Evolutionary conservation across 176 grass and related monocot genomes (phyloP), one percentile per base, ranked within the genome.

Genomic region (Oryza meyeriana): DNA sequence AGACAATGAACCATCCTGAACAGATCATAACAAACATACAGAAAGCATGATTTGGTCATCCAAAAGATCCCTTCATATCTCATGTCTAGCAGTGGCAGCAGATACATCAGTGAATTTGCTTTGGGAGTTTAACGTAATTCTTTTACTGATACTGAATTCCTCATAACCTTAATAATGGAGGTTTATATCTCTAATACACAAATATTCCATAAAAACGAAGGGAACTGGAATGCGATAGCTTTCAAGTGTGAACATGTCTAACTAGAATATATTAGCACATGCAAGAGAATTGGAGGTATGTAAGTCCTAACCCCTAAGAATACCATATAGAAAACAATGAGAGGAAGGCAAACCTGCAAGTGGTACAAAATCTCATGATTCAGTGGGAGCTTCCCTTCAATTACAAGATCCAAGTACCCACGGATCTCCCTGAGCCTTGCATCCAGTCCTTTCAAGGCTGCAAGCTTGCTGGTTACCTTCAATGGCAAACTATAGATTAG

Each of bases 341-440:
- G 33, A 29, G 1, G 71, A 39, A 78, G 12, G 24, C 44, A 6
- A 86, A 95, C 95, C 95, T 98, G 95, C 86, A 95, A 89, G 45
- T 98, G 92, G 87, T 98, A 98, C 76, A 98, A 77, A 79, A 98
- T 95, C 63, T 98, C 92, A 63, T 98, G 95, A 86, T 98, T 98
- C 55, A 98, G 84, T 47, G 95, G 92, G 62, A 98, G 90, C 47
- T 95, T 98, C 42, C 88, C 92, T 73, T 98, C 92, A 80, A 95
- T 85, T 67, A 95, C 95, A 88, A 93, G 90, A 79, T 98, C 90
- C 48, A 98, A 83, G 86, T 98, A 98, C 47, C 81, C 63, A 38
- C 90, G 88, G 79, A 98, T 95, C 82, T 98, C 95, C 78, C 69
- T 86, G 29, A 98, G 87, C 68, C 92, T 95, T 41, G 90, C 92